These are phyloP conservation scores for Carex cristatella DNA, from an alignment of 176 grass and related monocot species.

Conservation along the genomic window DNA sequence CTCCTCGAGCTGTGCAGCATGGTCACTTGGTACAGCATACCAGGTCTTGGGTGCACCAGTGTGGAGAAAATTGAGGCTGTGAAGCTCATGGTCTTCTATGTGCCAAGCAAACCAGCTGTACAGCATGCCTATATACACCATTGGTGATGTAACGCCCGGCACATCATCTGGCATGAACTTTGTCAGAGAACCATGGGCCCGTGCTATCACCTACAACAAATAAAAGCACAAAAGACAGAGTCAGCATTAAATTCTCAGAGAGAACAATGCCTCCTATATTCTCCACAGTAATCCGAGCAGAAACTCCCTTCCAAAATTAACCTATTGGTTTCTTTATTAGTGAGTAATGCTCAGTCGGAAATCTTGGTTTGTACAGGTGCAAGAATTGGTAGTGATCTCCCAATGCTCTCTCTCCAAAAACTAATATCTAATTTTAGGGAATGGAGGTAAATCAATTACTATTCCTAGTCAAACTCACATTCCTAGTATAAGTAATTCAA, in stretches of 20 bases:
- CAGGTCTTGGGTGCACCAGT: conserved; percentile 76
- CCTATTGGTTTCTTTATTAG: not conserved
- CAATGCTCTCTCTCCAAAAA: not conserved
- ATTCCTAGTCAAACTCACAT: not conserved
- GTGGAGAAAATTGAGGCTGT: conserved; percentile 92
- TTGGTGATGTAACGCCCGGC: conserved; percentile 83
- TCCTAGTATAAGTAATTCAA: not conserved
- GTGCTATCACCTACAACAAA: conserved; percentile 40
- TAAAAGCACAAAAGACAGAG: not conserved
- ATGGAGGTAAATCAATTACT: not conserved
- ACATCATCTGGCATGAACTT: conserved; percentile 97
- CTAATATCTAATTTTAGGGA: not conserved
- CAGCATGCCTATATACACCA: conserved; percentile 97
- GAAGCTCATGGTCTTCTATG: conserved; percentile 93
- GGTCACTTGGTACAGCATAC: conserved; percentile 67
- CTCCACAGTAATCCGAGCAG: not conserved
- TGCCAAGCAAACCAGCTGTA: conserved; percentile 99
- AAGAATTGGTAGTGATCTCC: not conserved
- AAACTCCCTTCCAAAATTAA: not conserved
- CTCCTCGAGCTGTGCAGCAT: conserved; percentile 59
- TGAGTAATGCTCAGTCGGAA: not conserved
- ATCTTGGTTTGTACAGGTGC: not conserved
- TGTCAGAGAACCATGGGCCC: conserved; percentile 73
- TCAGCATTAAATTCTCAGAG: not conserved
- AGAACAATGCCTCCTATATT: not conserved